Evolutionary conservation across 768 basidiomycete species (phyloP), one percentile per base, ranked within the genome.

Genomic region (Candolleomyces aberdarensis): DNA sequence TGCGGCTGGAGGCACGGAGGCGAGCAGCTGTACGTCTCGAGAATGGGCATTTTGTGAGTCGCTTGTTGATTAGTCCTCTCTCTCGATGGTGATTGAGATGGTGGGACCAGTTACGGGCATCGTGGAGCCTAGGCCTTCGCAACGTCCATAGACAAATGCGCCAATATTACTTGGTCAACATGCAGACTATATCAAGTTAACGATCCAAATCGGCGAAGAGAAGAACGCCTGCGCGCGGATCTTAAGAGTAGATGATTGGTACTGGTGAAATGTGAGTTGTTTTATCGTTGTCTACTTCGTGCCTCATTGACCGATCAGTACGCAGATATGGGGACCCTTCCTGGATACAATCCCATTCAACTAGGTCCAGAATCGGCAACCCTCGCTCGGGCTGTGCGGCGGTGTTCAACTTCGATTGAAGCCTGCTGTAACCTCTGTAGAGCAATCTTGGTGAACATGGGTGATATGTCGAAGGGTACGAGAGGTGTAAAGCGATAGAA

Each of bases 271-370:
- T 56, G 54, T 43, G 20, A 43, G 54, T 43, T 39, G 15, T 36
- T 11, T 8, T 8, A 1, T 6, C 6, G 11, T 36, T 6, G 36
- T 36, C 6, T 6, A 7, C 1, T 11, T 6, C 36, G 36, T 36
- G 1, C 6, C 36, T 11, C 8, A 36, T 36, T 36, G 36, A 36
- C 6, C 36, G 6, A 8, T 36, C 11, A 11, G 8, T 6, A 26
- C 36, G 36, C n/a, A n/a, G n/a, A n/a, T n/a, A n/a, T n/a, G n/a
- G n/a, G 3, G 3, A 36, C 26, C 14, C 58, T 59, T 32, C 58
- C 58, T 5, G 58, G 58, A 17, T 59, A 48, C 50, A 59, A 59
- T 49, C 57, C 57, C 14, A 50, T 58, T 11, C 58, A 59, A 49
- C 49, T 51, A 8, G 58, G 58, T 14, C 58, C 58, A 1, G 26